These are phyloP conservation scores for Trypanosoma theileri DNA, from an alignment of 208 protist species.

Conservation along the genomic window DNA sequence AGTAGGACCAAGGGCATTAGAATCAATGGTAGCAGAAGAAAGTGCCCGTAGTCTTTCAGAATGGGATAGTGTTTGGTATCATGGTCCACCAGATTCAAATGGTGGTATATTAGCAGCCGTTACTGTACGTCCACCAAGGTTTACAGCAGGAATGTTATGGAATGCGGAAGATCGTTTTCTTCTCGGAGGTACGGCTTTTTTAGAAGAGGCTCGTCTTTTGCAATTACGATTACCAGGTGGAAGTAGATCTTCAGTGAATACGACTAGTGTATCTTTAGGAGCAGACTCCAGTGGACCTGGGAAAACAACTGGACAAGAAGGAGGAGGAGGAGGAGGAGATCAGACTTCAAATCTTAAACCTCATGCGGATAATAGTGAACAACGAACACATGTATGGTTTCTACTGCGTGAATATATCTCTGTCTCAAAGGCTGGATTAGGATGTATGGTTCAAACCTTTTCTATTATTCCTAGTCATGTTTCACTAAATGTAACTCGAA, in stretches of 20 bases:
- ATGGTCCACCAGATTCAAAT: not conserved
- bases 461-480: slow-evolving; percentile 50
- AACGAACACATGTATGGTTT: slow-evolving; percentile 24
- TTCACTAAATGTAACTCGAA: slow-evolving; percentile 34
- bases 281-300: not conserved
- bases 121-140: slow-evolving; percentile 63
- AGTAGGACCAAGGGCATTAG: not conserved
- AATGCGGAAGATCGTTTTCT: slow-evolving; percentile 58
- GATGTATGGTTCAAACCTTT: slow-evolving; percentile 67
- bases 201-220: slow-evolving; percentile 70
- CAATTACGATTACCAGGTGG: slow-evolving; percentile 12
- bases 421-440: slow-evolving; percentile 33
- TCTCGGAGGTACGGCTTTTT: slow-evolving; percentile 61
- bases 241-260: not conserved
- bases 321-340: not conserved
- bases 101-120: slow-evolving; percentile 29
- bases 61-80: slow-evolving; percentile 20
- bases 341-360: no score
- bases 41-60: slow-evolving; percentile 20
- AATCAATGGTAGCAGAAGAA: slow-evolving; percentile 5
- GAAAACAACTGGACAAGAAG: not conserved
- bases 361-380: not conserved
- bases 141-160: slow-evolving; percentile 58
- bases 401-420: slow-evolving; percentile 78
- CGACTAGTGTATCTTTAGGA: not conserved